phyloP scores from a whole-genome alignment of 108 stramenopile species.

The Nitzschia inconspicua region DNA sequence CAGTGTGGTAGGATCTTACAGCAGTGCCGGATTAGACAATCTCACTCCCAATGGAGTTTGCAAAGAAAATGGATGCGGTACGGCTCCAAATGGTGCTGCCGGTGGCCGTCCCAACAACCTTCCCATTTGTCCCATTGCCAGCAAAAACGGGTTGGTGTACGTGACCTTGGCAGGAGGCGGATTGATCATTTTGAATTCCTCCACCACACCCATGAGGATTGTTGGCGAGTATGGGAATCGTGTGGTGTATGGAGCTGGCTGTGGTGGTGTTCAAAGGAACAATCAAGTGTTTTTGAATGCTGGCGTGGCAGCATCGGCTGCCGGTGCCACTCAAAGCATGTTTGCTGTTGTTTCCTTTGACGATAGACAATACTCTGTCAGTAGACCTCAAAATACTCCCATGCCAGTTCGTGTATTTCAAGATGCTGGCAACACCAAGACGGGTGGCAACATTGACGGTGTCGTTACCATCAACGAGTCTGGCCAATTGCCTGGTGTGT shows the following conservation, averaged over 20 bases:
- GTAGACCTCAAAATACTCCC: constrained; percentile 4
- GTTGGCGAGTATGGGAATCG: constrained; percentile 28
- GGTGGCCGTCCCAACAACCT: constrained; percentile 26
- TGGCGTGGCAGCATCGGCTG: constrained; percentile 14
- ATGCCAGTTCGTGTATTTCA: constrained; percentile 3
- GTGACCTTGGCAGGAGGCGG: constrained; percentile 31
- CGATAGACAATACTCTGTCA: neutral
- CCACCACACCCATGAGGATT: constrained; percentile 28
- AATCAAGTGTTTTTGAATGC: constrained; percentile 15
- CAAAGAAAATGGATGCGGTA: constrained; percentile 25
- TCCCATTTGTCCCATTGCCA: constrained; percentile 33
- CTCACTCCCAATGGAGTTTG: constrained; percentile 22
- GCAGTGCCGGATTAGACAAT: neutral
- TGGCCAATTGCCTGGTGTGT: constrained; percentile 24
- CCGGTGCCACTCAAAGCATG: constrained; percentile 13
- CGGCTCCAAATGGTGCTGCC: neutral
- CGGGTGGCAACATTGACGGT: constrained; percentile 11
- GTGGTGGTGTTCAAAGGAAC: constrained; percentile 15
- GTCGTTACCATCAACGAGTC: neutral
- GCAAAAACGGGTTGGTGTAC: neutral
- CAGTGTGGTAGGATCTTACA: constrained; percentile 14
- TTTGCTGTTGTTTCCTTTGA: constrained; percentile 17
- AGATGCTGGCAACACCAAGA: constrained; percentile 21
- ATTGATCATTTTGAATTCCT: constrained; percentile 13
- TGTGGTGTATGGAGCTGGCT: constrained; percentile 26